A percentile compares a stretch with the other conserved stretches of the same genome.
These are phyloP conservation scores for Pseudonectria foliicola DNA, from an alignment of 2,329 filamentous ascomycete species.

Conservation along the genomic window DNA sequence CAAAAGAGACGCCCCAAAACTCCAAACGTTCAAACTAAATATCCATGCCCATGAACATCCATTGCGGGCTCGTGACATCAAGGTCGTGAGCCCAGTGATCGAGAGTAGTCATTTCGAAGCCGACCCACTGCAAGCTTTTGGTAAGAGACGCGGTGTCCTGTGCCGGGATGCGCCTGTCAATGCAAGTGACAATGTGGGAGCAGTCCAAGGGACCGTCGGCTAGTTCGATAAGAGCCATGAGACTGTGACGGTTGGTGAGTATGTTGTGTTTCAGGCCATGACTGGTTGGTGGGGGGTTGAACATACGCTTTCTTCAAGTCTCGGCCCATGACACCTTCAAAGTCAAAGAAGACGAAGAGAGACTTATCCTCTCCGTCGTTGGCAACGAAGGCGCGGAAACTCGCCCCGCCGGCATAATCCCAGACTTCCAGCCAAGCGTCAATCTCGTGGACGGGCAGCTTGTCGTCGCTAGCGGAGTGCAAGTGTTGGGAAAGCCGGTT, in stretches of 20 bases:
- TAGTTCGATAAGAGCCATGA: conserved; percentile 87
- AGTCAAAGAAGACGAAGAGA: conserved; percentile 83
- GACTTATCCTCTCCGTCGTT: conserved; percentile 63
- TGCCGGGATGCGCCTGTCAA: conserved; percentile 62
- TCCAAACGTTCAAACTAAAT: conserved; percentile 53
- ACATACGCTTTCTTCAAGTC: conserved; percentile 84
- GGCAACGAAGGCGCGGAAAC: conserved; percentile 79
- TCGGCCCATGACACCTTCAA: conserved; percentile 57
- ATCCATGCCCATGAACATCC: conserved; percentile 88
- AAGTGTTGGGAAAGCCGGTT: conserved; percentile 33
- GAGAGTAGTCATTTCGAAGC: conserved; percentile 76
- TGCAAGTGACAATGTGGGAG: conserved; percentile 69
- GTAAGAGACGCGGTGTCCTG: conserved; percentile 60
- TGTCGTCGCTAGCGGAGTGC: conserved; percentile 22
- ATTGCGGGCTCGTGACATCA: conserved; percentile 65
- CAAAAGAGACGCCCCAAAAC: conserved; percentile 12
- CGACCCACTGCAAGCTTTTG: conserved; percentile 87
- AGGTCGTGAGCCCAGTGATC: conserved; percentile 62
- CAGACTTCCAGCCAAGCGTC: conserved; percentile 68
- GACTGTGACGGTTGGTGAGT: conserved; percentile 37
- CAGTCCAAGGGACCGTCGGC: conserved; percentile 71
- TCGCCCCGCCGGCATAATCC: conserved; percentile 78
- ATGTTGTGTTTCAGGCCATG: background rate
- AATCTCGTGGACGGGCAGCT: conserved; percentile 31
- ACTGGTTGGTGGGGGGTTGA: background rate